These are phyloP conservation scores for Lasiosphaeriaceae sp. DNA, from an alignment of 495 filamentous ascomycete genomes.

Conservation along the genomic window DNA sequence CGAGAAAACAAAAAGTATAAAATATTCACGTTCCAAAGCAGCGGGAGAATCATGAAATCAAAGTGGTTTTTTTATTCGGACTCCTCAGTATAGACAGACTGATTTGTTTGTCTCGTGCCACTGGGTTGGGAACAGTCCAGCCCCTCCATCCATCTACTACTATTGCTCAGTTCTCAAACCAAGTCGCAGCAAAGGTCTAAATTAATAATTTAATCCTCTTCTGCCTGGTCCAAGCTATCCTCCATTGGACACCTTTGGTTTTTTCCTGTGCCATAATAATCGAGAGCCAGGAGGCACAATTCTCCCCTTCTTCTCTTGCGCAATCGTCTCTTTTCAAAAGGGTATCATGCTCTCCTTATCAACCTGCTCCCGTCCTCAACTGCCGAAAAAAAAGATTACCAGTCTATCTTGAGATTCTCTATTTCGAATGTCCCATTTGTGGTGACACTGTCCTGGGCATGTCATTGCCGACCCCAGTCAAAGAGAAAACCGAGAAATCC, in stretches of 20 bases:
- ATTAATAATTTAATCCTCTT: neutral
- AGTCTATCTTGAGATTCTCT: slow-evolving; percentile 36
- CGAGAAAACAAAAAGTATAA: no score
- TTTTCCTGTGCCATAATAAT: slow-evolving; percentile 21
- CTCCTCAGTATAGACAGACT: slow-evolving; percentile 25
- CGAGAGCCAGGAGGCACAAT: slow-evolving; percentile 26
- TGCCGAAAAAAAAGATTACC: slow-evolving; percentile 40
- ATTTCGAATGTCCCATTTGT: slow-evolving; percentile 20
- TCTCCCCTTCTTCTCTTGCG: slow-evolving; percentile 18
- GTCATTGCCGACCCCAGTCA: slow-evolving; percentile 32
- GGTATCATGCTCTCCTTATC: slow-evolving; percentile 35
- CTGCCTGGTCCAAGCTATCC: slow-evolving; percentile 5
- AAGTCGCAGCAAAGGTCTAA: slow-evolving; percentile 20
- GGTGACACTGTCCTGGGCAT: slow-evolving; percentile 23
- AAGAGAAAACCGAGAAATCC: slow-evolving; percentile 49
- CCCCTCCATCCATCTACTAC: slow-evolving; percentile 3
- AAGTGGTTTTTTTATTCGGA: slow-evolving; percentile 37
- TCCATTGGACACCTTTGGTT: slow-evolving; percentile 20
- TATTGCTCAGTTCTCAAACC: slow-evolving; percentile 17
- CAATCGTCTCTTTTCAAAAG: slow-evolving; percentile 28
- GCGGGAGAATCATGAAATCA: neutral
- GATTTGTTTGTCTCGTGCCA: slow-evolving; percentile 19
- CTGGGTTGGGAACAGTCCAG: slow-evolving; percentile 17
- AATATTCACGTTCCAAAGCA: no score
- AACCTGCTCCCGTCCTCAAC: slow-evolving; percentile 28